phyloP scores from a whole-genome alignment of 345 rosid genomes.

The Citrus sp. region DNA sequence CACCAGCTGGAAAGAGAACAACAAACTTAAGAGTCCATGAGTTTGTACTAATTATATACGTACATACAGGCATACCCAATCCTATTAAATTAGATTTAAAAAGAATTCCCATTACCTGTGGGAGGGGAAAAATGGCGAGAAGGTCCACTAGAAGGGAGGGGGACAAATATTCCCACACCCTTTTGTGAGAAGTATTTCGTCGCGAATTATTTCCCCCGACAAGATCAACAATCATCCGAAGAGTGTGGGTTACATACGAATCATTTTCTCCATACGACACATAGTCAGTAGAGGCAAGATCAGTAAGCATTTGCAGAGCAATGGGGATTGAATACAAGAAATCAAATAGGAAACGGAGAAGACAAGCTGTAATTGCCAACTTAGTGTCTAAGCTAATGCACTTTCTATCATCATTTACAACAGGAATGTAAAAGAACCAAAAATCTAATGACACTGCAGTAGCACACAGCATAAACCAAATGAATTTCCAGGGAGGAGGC shows the following conservation, averaged over 20 bases:
- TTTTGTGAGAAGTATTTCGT: too few relatives aligned
- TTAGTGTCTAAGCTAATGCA: conserved; percentile 63
- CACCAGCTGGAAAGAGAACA: not conserved
- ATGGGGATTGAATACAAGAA: conserved; percentile 42
- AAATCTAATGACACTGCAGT: conserved; percentile 88
- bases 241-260: too few relatives aligned
- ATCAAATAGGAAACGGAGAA: conserved; percentile 74
- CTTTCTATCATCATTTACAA: conserved; percentile 44
- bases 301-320: conserved; percentile 28
- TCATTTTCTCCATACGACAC: too few relatives aligned
- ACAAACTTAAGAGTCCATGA: not conserved
- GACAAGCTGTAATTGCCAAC: conserved; percentile 75
- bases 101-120: not conserved
- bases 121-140: not conserved
- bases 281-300: too few relatives aligned
- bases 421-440: conserved; percentile 79
- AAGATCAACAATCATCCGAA: conserved; percentile 9
- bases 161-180: not conserved
- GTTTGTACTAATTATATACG: not conserved
- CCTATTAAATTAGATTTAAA: not conserved
- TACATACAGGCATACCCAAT: not conserved
- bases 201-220: not conserved
- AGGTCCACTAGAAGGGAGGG: not conserved
- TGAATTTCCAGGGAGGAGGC: conserved; percentile 68
- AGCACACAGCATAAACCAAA: conserved; percentile 41